A percentile compares a stretch with the other conserved stretches of the same genome.
These are phyloP conservation scores for Saccharomycopsis oosterbeekiorum DNA, from an alignment of 805 yeast species.

Conservation along the genomic window DNA sequence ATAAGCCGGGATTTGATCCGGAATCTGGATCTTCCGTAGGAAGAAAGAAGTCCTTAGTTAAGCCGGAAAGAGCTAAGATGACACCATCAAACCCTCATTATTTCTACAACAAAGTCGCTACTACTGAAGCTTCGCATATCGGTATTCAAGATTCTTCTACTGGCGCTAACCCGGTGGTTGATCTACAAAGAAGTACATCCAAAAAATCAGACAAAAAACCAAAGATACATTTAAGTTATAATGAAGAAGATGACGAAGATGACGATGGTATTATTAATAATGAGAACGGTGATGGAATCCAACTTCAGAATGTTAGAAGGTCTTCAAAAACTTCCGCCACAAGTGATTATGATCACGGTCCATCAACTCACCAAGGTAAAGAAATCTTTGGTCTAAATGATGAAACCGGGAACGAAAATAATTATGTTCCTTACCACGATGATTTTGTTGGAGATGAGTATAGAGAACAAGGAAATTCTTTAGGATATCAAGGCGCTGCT, in stretches of 20 bases:
- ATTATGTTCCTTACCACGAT: slow-evolving; percentile 2
- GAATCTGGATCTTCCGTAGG: slow-evolving; percentile 24
- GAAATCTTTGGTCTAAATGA: slow-evolving; percentile 55
- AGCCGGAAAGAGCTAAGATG: slow-evolving; percentile 70
- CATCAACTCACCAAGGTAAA: slow-evolving; percentile 20
- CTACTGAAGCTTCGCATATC: slow-evolving; percentile 52
- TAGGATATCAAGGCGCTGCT: slow-evolving; percentile 1
- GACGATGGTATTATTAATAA: background rate
- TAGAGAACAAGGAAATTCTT: slow-evolving; percentile 15
- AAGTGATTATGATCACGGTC: background rate
- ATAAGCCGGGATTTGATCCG: slow-evolving; percentile 6
- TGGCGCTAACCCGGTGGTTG: slow-evolving; percentile 51
- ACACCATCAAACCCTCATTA: slow-evolving; percentile 64
- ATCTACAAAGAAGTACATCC: slow-evolving; percentile 16
- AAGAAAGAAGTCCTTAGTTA: slow-evolving; percentile 62
- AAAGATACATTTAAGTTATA: slow-evolving; percentile 5
- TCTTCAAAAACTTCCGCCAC: background rate
- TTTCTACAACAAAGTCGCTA: slow-evolving; percentile 67
- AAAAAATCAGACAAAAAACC: slow-evolving; percentile 13
- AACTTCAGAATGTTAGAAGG: background rate
- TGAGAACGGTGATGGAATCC: background rate
- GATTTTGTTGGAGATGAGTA: slow-evolving; percentile 2
- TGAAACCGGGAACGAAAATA: slow-evolving; percentile 29
- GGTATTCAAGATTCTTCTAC: slow-evolving; percentile 60
- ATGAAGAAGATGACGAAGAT: background rate